A percentile compares a stretch with the other conserved stretches of the same genome.
Conservation (phyloP, 208 protist species). For the Herpetomonas samuelpessoai region DNA sequence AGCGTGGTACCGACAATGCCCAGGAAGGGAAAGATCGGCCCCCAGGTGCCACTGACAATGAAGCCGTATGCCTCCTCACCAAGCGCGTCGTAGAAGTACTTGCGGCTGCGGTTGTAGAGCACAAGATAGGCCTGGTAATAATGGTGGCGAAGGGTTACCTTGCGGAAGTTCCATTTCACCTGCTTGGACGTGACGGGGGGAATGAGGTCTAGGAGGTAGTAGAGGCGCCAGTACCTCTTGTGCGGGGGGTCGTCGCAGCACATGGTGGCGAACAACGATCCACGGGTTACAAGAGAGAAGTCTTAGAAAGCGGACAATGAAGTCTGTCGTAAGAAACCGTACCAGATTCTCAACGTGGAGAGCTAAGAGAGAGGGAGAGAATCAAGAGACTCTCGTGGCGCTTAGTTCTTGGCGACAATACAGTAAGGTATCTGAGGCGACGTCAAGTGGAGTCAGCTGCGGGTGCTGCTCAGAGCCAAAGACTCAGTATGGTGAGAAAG, state of each 20-base stretch:
- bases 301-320: too few species aligned
- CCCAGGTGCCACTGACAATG: conserved; percentile 83
- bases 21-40: conserved; percentile 63
- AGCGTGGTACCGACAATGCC: conserved; percentile 46
- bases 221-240: conserved; percentile 76
- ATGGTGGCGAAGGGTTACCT: conserved; percentile 83
- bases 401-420: too few species aligned
- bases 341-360: too few species aligned
- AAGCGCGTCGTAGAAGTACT: conserved; percentile 77
- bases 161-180: conserved; percentile 84
- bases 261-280: conserved; percentile 10
- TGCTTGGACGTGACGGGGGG: conserved; percentile 65
- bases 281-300: too few species aligned
- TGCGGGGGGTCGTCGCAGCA: conserved; percentile 31
- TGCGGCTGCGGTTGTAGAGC: conserved; percentile 71
- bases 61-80: conserved; percentile 84
- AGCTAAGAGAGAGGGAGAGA: too few species aligned
- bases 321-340: too few species aligned
- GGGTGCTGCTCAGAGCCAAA: too few species aligned
- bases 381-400: too few species aligned
- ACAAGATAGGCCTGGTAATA: conserved; percentile 87
- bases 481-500: too few species aligned
- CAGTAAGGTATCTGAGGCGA: too few species aligned
- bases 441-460: too few species aligned
- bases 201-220: conserved; percentile 78